Conservation (phyloP, 257 asterid genomes). For the Rubia yunnanensis region DNA sequence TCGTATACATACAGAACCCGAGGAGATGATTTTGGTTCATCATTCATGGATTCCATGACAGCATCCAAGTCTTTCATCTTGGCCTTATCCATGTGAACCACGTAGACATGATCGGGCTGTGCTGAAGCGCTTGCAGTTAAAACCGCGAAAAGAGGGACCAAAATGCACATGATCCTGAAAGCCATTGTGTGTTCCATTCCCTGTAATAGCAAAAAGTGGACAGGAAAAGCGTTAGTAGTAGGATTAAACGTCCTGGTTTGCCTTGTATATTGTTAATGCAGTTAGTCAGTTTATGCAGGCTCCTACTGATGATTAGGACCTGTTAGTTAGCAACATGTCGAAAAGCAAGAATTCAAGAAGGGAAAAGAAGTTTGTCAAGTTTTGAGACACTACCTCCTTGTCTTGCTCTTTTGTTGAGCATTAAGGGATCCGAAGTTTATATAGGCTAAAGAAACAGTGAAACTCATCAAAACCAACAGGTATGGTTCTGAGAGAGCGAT, state of each 20-base stretch:
- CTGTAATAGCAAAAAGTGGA: neutral
- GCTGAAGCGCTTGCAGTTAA: constrained; percentile 17
- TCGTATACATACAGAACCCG: constrained; percentile 50
- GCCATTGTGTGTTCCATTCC: constrained; percentile 16
- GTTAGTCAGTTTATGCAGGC: too few species aligned
- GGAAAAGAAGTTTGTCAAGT: neutral
- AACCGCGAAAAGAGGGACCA: constrained; percentile 22
- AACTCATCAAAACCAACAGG: neutral
- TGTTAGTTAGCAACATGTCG: neutral
- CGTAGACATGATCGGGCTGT: constrained; percentile 31
- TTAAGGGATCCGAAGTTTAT: constrained; percentile 7
- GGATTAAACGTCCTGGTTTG: neutral
- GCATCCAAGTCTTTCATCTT: constrained; percentile 34
- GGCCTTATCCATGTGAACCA: constrained; percentile 54
- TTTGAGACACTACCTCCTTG: constrained; percentile 9
- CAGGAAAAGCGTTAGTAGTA: neutral
- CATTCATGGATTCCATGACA: constrained; percentile 33
- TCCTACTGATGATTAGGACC: too few species aligned
- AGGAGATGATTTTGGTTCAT: constrained; percentile 24
- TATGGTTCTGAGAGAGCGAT: neutral
- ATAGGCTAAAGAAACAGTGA: constrained; percentile 10
- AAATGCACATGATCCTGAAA: constrained; percentile 13
- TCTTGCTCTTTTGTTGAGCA: constrained; percentile 6
- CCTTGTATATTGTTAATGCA: too few species aligned
- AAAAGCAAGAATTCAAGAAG: neutral